Conservation (phyloP, 148 eudicot species). For the Pouteria glomerata region DNA sequence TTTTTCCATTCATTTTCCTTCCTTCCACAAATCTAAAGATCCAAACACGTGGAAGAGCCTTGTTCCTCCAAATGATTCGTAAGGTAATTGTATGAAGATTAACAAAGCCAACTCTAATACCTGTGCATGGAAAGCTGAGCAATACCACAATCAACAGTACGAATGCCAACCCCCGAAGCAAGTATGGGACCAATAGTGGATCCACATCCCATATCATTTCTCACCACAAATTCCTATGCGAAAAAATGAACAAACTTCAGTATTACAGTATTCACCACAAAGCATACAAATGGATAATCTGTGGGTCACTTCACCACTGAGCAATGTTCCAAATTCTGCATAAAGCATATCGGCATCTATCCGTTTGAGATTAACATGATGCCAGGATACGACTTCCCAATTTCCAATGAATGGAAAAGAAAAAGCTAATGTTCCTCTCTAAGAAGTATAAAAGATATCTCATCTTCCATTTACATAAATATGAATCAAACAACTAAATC, state of each 20-base stretch:
- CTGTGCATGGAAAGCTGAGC: conserved; percentile 99
- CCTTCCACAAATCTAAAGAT: too few relatives aligned
- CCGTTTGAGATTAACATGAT: background rate
- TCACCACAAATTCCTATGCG: conserved; percentile 87
- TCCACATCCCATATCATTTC: conserved; percentile 99
- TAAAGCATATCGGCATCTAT: background rate
- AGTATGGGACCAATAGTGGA: conserved; percentile 98
- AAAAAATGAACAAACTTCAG: background rate
- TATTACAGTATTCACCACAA: background rate
- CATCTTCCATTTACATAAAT: background rate
- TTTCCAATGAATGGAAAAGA: too few relatives aligned
- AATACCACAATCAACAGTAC: conserved; percentile 93
- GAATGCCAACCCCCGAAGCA: conserved; percentile 91
- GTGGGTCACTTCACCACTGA: background rate
- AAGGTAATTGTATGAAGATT: background rate
- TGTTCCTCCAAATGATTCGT: background rate
- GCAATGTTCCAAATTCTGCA: background rate
- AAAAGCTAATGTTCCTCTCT: background rate
- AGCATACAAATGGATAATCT: background rate
- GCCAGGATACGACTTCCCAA: background rate
- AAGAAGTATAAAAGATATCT: background rate
- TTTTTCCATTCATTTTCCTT: too few relatives aligned
- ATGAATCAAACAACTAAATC: background rate
- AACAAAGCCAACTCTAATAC: conserved; percentile 24
- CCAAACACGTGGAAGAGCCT: too few relatives aligned